Base-by-base conservation (phyloP, 495 filamentous ascomycete species). In the Geopyxis carbonaria region DNA sequence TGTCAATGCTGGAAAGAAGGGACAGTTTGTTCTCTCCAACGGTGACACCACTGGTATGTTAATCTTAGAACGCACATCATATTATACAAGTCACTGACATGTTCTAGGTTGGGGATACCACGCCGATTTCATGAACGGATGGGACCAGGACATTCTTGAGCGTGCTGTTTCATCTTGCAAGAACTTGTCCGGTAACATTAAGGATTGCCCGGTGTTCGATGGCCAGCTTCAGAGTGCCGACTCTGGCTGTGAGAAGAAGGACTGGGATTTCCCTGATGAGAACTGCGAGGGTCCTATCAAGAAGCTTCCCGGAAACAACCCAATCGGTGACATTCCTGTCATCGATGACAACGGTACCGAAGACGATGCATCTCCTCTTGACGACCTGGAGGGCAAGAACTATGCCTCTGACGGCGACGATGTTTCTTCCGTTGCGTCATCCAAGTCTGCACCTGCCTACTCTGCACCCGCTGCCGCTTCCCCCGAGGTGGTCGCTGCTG, bases 91-190 rank as follows among this genome's bases (percentile, higher is more conserved):
- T 20, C 21, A 34, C 10, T 37, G 71, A 16, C 18, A 14, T 8
- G 34, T 7, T 20, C 14, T 16, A 39, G 74, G 83, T 28, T 85
- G 64, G 40, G 81, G 80, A 13, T 84, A 83, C 48, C 84, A 93
- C 47, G 84, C 69, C 21, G 84, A 93, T 53, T 91, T 91, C 60
- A 79, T 91, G 48, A 70, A 63, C 32, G 84, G 78, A 25, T 93
- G 84, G 84, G 70, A 85, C 16, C 51, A 55, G 3, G 60, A 60
- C 1, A 67, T 76, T 50, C 61, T 80, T 23, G 68, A 76, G 56
- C 20, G 54, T 11, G 75, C 74, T 24, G 57, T 78, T 40, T 44
- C 75, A 48, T 55, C 5, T 4, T 77, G 57, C 42, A 59, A 48
- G 6, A 43, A 46, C 4, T 14, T 42, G 11, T 34, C 45, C 8